Evolutionary conservation across 768 basidiomycete genomes (phyloP), one percentile per base, ranked within the genome.

Genomic region (Ramaria sp.): DNA sequence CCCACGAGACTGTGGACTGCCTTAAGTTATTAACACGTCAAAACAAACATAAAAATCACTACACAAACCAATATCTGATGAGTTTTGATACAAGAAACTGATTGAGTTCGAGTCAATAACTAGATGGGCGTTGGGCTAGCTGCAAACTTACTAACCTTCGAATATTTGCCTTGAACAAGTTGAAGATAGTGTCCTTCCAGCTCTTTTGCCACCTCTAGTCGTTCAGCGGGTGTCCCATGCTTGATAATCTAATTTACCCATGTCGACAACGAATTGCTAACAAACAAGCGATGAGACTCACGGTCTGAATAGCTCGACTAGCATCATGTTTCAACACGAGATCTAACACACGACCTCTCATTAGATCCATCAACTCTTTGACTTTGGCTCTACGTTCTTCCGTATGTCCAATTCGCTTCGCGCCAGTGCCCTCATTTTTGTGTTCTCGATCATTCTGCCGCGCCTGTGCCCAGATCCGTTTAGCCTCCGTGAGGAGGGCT

Each of bases 271-370:
- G 30, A 51, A 31, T 30, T 31, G 11, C 10, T n/a, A 48, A 34
- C 15, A 12, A 6, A 22, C 19, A 27, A n/a, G 7, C 17, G 34
- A 12, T 30, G 30, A 10, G 15, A 43, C 52, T 27, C 22, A 59
- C 73, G 0, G 82, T 87, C 67, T 88, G 86, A 20, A 88, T 80
- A 59, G 91, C 91, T 61, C 85, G 80, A 64, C 90, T 91, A 7
- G 91, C 91, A 68, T 95, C 91, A 64, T 95, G 93, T 69, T 93
- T 95, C 66, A 90, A 79, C 1, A 88, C 85, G 38, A 95, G 83
- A 33, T 93, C 91, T 59, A 84, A 83, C 45, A 95, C 83, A 62
- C 83, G 82, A 4, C 91, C 91, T 20, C 86, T 80, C 20, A 92
- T 82, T 46, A 85, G 76, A 31, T 74, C 71, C 81, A 91, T 89